Base-by-base conservation (phyloP, 1,284 basidiomycete genomes). In the Tremellales sp. region DNA sequence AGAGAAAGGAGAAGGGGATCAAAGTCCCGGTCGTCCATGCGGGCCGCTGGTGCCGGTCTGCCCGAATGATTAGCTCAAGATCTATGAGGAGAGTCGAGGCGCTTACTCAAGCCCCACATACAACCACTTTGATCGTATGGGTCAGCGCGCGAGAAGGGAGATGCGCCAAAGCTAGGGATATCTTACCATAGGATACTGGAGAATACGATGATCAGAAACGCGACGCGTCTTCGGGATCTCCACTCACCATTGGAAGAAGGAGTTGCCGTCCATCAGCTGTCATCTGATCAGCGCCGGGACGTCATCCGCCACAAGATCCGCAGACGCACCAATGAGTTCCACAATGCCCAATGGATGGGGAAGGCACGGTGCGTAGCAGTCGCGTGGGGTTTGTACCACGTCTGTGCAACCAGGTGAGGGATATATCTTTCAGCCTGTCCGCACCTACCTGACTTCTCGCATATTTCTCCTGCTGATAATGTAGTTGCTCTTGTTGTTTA, bases 341-440 rank as follows among this genome's bases (percentile, higher is more conserved):
- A 69, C 16, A 74, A 45, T 21, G 57, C 77, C 63, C 70, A 83
- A 79, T 77, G 79, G 64, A 88, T 85, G 5, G 85, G 84, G 67
- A 91, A 91, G 5, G 87, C 87, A 40, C 83, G 75, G 66, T 92
- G 88, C 0, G 89, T 90, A 46, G 84, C 82, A 4, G 87, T 91
- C 33, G 86, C 87, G 68, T 91, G 87, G 6, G 87, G 82, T 33
- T 86, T 77, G 70, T 93, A 93, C 86, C 88, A 93, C 0, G 86
- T 89, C 71, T 87, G 81, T 2, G 6, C 12, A 22, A 12, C 3
- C 12, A n/a, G 8, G 21, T 19, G 25, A 35, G 18, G 27, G 21
- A 35, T 21, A 9, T 4, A 28, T 13, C 25, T n/a, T 19, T 12
- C 6, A 31, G 16, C 16, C 33, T 24, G 29, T 14, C 7, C 14